Evolutionary conservation across 179 eudicot species (phyloP).

Genomic region (Spinacia oleracea): DNA sequence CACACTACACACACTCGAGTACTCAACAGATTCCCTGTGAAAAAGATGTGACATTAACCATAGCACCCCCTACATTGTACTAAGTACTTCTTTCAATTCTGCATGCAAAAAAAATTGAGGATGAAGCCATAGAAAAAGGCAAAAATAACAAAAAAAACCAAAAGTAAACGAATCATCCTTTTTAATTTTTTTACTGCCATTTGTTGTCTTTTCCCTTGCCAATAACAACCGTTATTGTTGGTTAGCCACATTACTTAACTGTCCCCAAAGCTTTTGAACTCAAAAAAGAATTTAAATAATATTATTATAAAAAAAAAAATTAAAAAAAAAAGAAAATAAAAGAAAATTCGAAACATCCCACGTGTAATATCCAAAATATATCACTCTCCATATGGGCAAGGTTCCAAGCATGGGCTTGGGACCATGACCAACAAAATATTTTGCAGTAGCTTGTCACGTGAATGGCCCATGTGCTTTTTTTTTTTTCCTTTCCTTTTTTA

Average conservation of each 20-base stretch:
- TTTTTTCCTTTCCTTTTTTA: not conserved
- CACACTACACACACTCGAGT: no score
- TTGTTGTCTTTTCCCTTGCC: conserved; percentile 28
- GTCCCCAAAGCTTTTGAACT: conserved; percentile 25
- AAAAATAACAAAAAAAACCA: conserved; percentile 17
- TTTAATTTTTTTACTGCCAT: conserved; percentile 16
- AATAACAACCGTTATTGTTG: conserved; percentile 30
- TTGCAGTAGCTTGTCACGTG: conserved; percentile 36
- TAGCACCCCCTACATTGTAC: no score
- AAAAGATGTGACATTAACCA: no score
- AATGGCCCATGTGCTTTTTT: conserved; percentile 28
- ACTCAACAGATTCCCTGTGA: no score
- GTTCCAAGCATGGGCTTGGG: conserved; percentile 21
- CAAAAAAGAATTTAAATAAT: not conserved
- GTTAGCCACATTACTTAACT: conserved; percentile 34
- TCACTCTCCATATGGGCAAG: conserved; percentile 5
- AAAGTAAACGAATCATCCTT: conserved; percentile 23
- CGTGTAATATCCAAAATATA: conserved; percentile 23
- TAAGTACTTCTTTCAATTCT: no score
- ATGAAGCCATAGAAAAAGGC: conserved; percentile 1
- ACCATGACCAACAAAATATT: conserved; percentile 21
- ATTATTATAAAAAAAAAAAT: not conserved
- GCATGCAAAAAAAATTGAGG: not conserved
- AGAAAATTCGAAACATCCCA: conserved; percentile 7
- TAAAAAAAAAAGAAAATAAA: not conserved